Evolutionary conservation across 2,329 filamentous ascomycete species (phyloP).

Genomic region (Hypoxylon sp.): DNA sequence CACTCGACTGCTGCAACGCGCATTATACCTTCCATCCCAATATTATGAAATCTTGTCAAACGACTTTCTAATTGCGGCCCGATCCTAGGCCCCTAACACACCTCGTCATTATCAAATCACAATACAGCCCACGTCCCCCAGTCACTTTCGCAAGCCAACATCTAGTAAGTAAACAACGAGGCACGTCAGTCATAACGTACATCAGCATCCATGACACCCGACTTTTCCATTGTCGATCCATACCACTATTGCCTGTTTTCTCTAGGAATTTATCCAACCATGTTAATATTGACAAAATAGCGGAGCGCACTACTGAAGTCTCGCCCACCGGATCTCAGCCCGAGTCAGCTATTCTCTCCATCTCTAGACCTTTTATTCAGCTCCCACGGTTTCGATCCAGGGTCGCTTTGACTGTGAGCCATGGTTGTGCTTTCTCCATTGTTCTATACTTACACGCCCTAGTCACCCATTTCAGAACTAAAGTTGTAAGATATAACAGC

Average conservation of each 20-base stretch:
- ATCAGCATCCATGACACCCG: slow-evolving; percentile 35
- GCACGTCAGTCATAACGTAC: slow-evolving; percentile 42
- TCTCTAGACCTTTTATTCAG: slow-evolving; percentile 30
- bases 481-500: slow-evolving; percentile 21
- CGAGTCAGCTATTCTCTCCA: slow-evolving; percentile 35
- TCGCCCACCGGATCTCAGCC: slow-evolving; percentile 39
- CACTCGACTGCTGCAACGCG: slow-evolving; percentile 32
- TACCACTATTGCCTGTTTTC: slow-evolving; percentile 34
- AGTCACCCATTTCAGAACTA: slow-evolving; percentile 10
- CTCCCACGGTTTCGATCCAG: slow-evolving; percentile 17
- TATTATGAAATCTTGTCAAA: slow-evolving; percentile 30
- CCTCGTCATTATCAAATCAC: slow-evolving; percentile 17
- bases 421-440: slow-evolving; percentile 26
- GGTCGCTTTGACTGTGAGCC: slow-evolving; percentile 21
- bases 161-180: slow-evolving; percentile 38
- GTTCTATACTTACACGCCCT: slow-evolving; percentile 9
- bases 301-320: slow-evolving; percentile 40
- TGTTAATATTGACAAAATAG: slow-evolving; percentile 47
- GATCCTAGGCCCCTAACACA: slow-evolving; percentile 27
- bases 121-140: slow-evolving; percentile 5
- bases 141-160: slow-evolving; percentile 21
- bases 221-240: slow-evolving; percentile 38
- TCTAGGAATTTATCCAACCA: slow-evolving; percentile 31
- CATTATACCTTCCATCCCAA: slow-evolving; percentile 28
- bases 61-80: slow-evolving; percentile 40